Conservation (phyloP, 495 filamentous ascomycete genomes). For the Jackrogersella minutella region DNA sequence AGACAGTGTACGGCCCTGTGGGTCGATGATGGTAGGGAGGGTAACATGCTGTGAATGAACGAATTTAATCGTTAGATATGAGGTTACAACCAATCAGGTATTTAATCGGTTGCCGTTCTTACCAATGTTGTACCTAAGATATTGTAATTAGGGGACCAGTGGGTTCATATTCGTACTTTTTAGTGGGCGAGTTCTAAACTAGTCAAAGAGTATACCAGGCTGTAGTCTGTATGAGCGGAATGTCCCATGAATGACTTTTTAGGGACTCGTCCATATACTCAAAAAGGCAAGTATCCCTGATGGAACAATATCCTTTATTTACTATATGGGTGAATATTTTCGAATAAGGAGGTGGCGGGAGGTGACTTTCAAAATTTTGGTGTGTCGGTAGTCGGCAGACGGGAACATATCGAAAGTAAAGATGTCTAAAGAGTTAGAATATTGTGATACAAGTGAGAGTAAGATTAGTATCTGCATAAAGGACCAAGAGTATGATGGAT, state of each 20-base stretch:
- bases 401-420: conserved; percentile 2
- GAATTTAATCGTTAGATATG: conserved; percentile 14
- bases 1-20: conserved; percentile 11
- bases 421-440: conserved; percentile 5
- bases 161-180: not conserved
- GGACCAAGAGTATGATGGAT: conserved; percentile 18
- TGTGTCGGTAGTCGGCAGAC: conserved; percentile 2
- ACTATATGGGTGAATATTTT: not conserved
- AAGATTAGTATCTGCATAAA: conserved; percentile 37
- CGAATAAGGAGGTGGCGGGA: conserved; percentile 3
- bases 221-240: not conserved
- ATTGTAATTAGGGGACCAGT: not conserved
- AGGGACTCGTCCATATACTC: not conserved
- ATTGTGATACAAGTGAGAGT: conserved; percentile 17
- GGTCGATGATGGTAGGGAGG: conserved; percentile 26
- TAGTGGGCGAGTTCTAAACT: not conserved
- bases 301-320: conserved; percentile 12
- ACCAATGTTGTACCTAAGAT: conserved; percentile 4
- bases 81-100: conserved; percentile 20
- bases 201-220: not conserved
- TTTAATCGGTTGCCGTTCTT: conserved; percentile 16
- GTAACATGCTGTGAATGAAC: not conserved
- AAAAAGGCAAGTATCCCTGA: not conserved
- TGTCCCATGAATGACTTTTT: not conserved
- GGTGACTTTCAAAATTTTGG: conserved; percentile 11